Conservation (phyloP, 192 early-diverging fungal genomes). For the Phlyctochytrium arcticum region DNA sequence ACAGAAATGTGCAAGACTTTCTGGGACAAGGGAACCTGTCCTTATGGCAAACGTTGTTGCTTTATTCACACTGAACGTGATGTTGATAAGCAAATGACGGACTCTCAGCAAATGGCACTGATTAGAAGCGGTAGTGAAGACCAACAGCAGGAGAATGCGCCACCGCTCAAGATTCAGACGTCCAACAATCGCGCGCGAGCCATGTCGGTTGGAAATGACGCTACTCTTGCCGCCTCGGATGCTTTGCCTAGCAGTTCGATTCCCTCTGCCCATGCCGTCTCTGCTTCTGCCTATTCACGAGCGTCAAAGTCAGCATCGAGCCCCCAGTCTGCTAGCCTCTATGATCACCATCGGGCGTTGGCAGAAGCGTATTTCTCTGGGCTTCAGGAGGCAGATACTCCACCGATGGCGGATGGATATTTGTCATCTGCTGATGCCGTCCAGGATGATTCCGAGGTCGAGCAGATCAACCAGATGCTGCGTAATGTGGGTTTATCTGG, state of each 20-base stretch:
- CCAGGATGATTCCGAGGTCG: background rate
- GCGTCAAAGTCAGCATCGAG: no score
- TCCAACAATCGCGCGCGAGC: background rate
- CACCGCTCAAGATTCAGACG: no score
- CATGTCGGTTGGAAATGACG: background rate
- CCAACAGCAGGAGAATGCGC: no score
- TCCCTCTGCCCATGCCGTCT: no score
- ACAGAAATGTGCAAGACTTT: constrained; percentile 92
- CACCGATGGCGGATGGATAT: constrained; percentile 4
- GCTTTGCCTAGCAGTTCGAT: no score
- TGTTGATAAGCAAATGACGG: constrained; percentile 15
- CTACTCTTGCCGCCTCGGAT: background rate
- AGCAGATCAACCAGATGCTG: background rate
- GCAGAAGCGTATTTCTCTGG: constrained; percentile 30
- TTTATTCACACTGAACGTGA: constrained; percentile 71
- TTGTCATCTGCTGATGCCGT: background rate
- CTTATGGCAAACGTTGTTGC: constrained; percentile 92
- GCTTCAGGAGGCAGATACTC: constrained; percentile 3
- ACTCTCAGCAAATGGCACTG: no score
- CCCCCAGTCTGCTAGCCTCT: no score
- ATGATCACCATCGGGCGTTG: constrained; percentile 22
- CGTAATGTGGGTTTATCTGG: background rate
- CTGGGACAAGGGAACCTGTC: constrained; percentile 82
- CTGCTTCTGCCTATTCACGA: no score
- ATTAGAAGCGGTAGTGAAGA: constrained; percentile 8